Conservation (phyloP, 2,329 filamentous ascomycete genomes). For the Alternaria burnsii region DNA sequence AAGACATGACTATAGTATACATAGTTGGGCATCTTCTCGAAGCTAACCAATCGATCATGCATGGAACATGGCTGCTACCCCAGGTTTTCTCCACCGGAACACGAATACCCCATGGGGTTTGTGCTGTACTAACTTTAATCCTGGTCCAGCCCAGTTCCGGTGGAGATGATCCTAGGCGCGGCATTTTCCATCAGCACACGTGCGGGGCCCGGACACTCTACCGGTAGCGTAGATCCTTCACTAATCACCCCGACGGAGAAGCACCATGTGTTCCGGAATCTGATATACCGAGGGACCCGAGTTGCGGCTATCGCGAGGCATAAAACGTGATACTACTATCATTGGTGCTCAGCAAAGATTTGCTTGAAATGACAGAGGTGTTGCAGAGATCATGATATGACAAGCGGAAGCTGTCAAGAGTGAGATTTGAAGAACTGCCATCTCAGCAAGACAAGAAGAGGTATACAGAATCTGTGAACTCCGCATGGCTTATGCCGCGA, state of each 20-base stretch:
- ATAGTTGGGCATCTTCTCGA: not conserved
- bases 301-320: not conserved
- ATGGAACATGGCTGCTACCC: conserved; percentile 4
- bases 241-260: not conserved
- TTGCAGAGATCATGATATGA: not conserved
- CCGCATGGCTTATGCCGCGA: not conserved
- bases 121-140: not conserved
- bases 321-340: not conserved
- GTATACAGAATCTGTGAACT: not conserved
- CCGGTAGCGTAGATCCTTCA: not conserved
- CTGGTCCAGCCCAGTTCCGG: not conserved
- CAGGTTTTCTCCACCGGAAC: conserved; percentile 2
- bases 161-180: not conserved
- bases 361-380: not conserved
- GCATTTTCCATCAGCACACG: not conserved
- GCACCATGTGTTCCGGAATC: not conserved
- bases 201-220: conserved; percentile 2
- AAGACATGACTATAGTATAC: not conserved
- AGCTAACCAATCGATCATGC: not conserved
- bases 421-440: not conserved
- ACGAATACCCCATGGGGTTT: conserved; percentile 4
- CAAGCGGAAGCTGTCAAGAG: not conserved
- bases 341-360: not conserved
- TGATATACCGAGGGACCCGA: not conserved
- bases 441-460: not conserved